Base-by-base conservation (phyloP, 768 basidiomycete species). In the Suillus subluteus region DNA sequence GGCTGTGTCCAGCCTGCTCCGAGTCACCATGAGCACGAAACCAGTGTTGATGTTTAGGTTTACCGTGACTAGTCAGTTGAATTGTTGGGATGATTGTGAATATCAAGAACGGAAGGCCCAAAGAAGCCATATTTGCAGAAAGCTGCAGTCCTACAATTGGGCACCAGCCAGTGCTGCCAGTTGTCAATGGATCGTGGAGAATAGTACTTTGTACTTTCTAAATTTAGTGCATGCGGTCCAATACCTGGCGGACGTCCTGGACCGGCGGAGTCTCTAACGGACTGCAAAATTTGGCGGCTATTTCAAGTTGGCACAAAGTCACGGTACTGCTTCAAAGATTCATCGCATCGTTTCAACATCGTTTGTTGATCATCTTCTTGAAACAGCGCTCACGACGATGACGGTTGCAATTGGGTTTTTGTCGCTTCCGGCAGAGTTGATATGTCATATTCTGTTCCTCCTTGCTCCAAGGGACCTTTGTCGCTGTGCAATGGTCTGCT, bases 21-120 rank as follows among this genome's bases (percentile, higher is more conserved):
- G 40, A 41, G 40, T 41, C 41, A 30, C 26, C 26, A 61, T 30
- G 43, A 61, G 18, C 59, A 43, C 59, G 30, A 43, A 43, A 61
- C 59, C 59, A 9, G 59, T 61, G 59, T 32, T 41, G 21, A 61
- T 61, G 6, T 18, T 18, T 21, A 9, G 2, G 18, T 12, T 23
- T 61, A 9, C 13, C 13, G 12, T 41, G 38, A 40, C 38, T 26
- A 41, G 40, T 41, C 26, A 7, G 18, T 7, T 37, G 4, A 32
- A 32, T 61, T 18, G 11, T 30, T 41, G 18, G 18, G 6, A 18
- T 30, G 2, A 30, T 40, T 41, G 11, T 43, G 37, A 61, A 32
- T 18, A 30, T 18, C 41, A 21, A 30, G 58, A 26, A 41, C 16
- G 58, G 40, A 59, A 59, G 6, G 8, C 12, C 3, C 5, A 59